Percentiles rank a stretch among this genome's conserved stretches.
Conservation (phyloP, 768 basidiomycete genomes). For the Amylocystis lapponica region DNA sequence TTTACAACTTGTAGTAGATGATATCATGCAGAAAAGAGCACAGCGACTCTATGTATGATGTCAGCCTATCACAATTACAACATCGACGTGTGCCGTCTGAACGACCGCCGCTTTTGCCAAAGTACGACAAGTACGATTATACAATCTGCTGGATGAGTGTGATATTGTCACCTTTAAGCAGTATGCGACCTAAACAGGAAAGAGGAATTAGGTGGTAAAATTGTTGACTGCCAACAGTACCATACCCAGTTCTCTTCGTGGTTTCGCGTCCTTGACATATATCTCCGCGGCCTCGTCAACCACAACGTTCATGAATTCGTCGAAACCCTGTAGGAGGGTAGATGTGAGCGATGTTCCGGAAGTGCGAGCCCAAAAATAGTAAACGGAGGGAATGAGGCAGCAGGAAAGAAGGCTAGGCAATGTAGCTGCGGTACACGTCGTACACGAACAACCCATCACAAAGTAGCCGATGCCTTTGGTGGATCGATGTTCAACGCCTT, state of each 20-base stretch:
- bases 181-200: slow-evolving; percentile 72
- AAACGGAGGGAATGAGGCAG: slow-evolving; percentile 14
- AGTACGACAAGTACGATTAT: slow-evolving; percentile 13
- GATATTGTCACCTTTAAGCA: slow-evolving; percentile 97
- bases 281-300: slow-evolving; percentile 92
- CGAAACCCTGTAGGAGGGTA: slow-evolving; percentile 77
- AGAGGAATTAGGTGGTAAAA: slow-evolving; percentile 3
- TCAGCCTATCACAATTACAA: not conserved
- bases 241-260: slow-evolving; percentile 77
- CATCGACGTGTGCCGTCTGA: not conserved
- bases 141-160: slow-evolving; percentile 84
- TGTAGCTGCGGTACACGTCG: not conserved
- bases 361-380: not conserved
- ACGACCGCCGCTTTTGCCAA: too few species aligned
- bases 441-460: not conserved
- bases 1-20: slow-evolving; percentile 70
- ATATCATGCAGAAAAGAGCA: not conserved
- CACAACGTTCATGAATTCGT: slow-evolving; percentile 99
- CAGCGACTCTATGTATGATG: not conserved
- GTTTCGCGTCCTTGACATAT: slow-evolving; percentile 84
- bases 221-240: slow-evolving; percentile 3
- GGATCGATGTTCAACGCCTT: slow-evolving; percentile 35
- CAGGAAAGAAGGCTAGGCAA: not conserved
- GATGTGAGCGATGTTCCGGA: slow-evolving; percentile 19
- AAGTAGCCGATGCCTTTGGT: slow-evolving; percentile 29